These are phyloP conservation scores for Triglochin maritima DNA, from an alignment of 106 monocot genomes.

Conservation along the genomic window DNA sequence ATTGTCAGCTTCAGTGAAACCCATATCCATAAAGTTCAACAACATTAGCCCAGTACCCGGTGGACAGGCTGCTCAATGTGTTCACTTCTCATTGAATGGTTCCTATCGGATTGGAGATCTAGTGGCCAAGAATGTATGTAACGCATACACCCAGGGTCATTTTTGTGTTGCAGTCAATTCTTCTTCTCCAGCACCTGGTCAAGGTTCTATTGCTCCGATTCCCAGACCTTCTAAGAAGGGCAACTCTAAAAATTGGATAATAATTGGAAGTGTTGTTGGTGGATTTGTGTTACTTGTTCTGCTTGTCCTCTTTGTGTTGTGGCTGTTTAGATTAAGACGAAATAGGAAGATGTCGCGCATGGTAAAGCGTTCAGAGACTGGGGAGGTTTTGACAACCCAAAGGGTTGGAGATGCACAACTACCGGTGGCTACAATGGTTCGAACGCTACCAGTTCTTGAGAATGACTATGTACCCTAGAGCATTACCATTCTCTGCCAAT, in stretches of 20 bases:
- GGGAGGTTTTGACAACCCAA: slow-evolving; percentile 10
- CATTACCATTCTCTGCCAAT: no score
- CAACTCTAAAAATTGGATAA: slow-evolving; percentile 1
- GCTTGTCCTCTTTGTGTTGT: background rate
- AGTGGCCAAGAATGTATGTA: slow-evolving; percentile 33
- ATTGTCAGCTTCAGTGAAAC: slow-evolving; percentile 24
- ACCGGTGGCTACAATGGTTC: slow-evolving; percentile 11
- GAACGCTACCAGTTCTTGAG: slow-evolving; percentile 20
- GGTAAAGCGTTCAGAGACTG: slow-evolving; percentile 8
- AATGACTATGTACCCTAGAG: slow-evolving; percentile 11
- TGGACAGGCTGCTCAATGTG: slow-evolving; percentile 30
- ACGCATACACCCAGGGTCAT: slow-evolving; percentile 47
- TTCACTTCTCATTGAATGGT: slow-evolving; percentile 58
- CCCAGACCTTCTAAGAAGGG: background rate
- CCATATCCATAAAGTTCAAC: slow-evolving; percentile 51
- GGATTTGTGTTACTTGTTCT: slow-evolving; percentile 8
- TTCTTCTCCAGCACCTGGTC: slow-evolving; percentile 22
- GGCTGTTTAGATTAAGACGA: background rate
- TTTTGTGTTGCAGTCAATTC: slow-evolving; percentile 63
- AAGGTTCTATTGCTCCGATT: background rate
- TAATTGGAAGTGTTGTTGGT: slow-evolving; percentile 1
- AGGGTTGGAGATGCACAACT: slow-evolving; percentile 14
- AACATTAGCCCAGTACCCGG: slow-evolving; percentile 11
- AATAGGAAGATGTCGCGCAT: slow-evolving; percentile 5
- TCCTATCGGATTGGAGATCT: slow-evolving; percentile 39